Base-by-base conservation (phyloP, 176 grass and related monocot species). In the Elymus sibiricus region DNA sequence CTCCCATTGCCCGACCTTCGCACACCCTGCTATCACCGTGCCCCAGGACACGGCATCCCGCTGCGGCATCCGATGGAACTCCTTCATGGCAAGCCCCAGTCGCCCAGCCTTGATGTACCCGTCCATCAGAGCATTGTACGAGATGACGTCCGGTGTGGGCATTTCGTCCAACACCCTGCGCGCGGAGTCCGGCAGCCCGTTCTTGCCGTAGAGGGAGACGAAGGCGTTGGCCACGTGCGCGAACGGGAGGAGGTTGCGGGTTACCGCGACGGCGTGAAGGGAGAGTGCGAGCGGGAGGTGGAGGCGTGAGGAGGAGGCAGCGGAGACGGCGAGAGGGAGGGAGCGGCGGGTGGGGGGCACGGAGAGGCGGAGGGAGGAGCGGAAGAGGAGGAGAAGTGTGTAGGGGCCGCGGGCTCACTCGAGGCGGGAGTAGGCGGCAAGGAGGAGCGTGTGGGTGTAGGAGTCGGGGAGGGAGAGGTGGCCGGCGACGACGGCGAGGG, bases 21-120 rank as follows among this genome's bases (percentile, higher is more conserved):
- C 66, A 4, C 82, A 92, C 4, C 86, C 90, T 0, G 86, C 69
- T 31, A 92, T 9, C 5, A 90, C 46, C 0, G 90, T 92, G 56
- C 93, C 93, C 90, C 90, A 95, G 1, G 93, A 95, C 26, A 83
- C 58, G 1, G 74, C 86, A 21, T 95, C 93, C 69, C 88, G 80
- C 4, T 69, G 17, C 11, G 83, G 80, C 93, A 92, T 95, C 44
- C 62, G 58, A 10, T 90, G 76, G 76, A 95, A 87, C 26, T 84
- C 51, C 69, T 83, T 39, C 21, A 73, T 66, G 1, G 90, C 90
- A 60, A 53, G 28, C 17, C 9, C 31, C 21, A 88, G 6, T 15
- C 44, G 14, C 44, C 83, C 83, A 2, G 79, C 63, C 55, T 60
- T 81, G 26, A 82, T 39, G 70, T 84, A 95, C 4, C 85, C 90